Evolutionary conservation across 495 filamentous ascomycete genomes (phyloP), one percentile per base, ranked within the genome.

Genomic region (Xylaria longipes): DNA sequence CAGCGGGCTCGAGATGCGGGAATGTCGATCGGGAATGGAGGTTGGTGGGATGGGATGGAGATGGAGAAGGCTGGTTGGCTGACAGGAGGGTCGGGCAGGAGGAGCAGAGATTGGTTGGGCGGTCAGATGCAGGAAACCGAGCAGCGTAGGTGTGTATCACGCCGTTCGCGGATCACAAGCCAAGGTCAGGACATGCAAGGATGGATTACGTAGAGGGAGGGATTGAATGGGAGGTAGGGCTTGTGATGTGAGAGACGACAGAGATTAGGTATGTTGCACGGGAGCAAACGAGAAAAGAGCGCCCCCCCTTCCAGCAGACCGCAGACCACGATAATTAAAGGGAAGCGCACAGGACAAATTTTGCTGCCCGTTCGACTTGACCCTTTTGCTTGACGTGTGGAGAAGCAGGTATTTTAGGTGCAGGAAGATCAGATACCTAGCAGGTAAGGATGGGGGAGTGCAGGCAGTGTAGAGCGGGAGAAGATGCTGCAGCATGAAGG

Each of bases 41-140:
- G 57, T 60, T 60, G 60, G 48, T 67, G 45, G 54, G 43, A 54
- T 41, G 37, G 35, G 60, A 71, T 71, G 69, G 60, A 37, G 54
- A 65, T 72, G 70, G 70, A 72, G 50, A 72, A 61, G 69, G 70
- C 72, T 79, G 75, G 77, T 77, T 79, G 77, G 77, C 68, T 77
- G 73, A 57, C 46, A 4, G 35, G 63, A 72, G 72, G 65, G 65
- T 77, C 69, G 73, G 75, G 73, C 71, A 77, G 73, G 77, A 67
- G 52, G 48, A 31, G 48, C 48, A 65, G 41, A 67, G 70, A 77
- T 79, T 79, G 73, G 71, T 72, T 72, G 63, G 71, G 75, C 77
- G 75, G 75, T 71, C 72, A 69, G 72, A 79, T 77, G 77, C 77
- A 77, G 72, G 73, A 74, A 79, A 74, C 73, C 75, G 75, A 73